A percentile compares a stretch with the other conserved stretches of the same genome.
Evolutionary conservation across 345 rosid species (phyloP).

Genomic region (Eutrema heterophyllum): DNA sequence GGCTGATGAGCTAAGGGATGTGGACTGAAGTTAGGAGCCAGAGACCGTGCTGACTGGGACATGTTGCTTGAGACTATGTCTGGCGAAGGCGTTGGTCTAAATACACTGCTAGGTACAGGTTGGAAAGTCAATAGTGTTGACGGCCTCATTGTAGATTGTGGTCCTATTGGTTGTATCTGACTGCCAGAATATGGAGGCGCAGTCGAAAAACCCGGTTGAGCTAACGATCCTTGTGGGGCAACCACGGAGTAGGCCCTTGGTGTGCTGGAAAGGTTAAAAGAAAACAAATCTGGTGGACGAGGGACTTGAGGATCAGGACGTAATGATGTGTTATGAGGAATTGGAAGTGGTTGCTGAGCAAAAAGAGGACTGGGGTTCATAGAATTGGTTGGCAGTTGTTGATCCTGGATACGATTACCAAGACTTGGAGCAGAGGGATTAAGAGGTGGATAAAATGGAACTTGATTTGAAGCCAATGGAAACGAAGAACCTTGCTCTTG

Average conservation of each 20-base stretch:
- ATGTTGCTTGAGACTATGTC: conserved; percentile 35
- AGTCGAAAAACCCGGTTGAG: conserved; percentile 31
- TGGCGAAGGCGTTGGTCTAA: conserved; percentile 26
- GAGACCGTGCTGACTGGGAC: conserved; percentile 38
- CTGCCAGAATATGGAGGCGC: conserved; percentile 32
- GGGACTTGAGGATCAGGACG: conserved; percentile 38
- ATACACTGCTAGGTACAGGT: conserved; percentile 31
- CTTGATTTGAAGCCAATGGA: conserved; percentile 33
- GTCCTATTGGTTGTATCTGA: conserved; percentile 43
- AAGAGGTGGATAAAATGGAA: conserved; percentile 24
- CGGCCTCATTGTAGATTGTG: conserved; percentile 33
- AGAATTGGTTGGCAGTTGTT: conserved; percentile 31
- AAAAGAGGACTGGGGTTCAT: conserved; percentile 36
- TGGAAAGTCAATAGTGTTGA: conserved; percentile 36
- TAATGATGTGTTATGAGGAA: conserved; percentile 37
- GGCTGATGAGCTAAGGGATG: conserved; percentile 38
- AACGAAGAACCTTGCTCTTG: conserved; percentile 48
- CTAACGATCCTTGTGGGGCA: conserved; percentile 37
- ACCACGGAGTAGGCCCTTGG: conserved; percentile 40
- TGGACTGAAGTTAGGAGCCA: conserved; percentile 36
- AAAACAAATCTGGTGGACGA: conserved; percentile 36
- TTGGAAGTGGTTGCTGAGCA: conserved; percentile 44
- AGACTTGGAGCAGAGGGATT: conserved; percentile 38
- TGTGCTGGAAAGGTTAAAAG: conserved; percentile 29
- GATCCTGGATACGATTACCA: conserved; percentile 31